phyloP scores from a whole-genome alignment of 169 alveolate genomes.

The Eimeria praecox region DNA sequence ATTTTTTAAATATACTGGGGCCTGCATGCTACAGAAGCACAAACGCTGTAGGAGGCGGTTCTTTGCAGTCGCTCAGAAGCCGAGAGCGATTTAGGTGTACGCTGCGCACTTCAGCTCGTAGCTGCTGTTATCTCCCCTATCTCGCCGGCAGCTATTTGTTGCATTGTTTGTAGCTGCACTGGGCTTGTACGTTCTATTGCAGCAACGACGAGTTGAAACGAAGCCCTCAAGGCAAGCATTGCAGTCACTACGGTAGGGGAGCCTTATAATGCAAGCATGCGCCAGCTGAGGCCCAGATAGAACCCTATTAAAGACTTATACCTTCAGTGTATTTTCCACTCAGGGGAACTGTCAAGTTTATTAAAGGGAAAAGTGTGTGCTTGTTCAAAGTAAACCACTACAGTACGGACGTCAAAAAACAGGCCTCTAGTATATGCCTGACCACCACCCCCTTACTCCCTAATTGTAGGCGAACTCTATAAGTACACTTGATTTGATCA shows the following conservation, averaged over 20 bases:
- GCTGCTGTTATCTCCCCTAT: not conserved
- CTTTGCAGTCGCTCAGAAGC: not conserved
- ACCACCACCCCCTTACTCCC: not conserved
- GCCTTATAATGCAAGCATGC: not conserved
- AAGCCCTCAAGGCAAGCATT: constrained; percentile 1
- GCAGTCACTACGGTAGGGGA: not conserved
- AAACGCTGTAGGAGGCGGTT: not conserved
- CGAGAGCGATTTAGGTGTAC: not conserved
- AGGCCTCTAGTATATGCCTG: not conserved
- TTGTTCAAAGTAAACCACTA: not conserved
- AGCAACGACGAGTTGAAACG: not conserved
- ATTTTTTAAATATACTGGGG: not conserved
- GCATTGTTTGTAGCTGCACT: constrained; percentile 2
- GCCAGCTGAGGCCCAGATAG: not conserved
- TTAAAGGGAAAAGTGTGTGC: constrained; percentile 9
- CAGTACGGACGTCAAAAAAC: not conserved
- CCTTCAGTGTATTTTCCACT: not conserved
- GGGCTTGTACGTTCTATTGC: not conserved
- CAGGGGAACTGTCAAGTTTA: not conserved
- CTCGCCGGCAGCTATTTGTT: not conserved
- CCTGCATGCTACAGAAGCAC: not conserved
- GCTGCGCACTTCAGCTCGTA: constrained; percentile 8
- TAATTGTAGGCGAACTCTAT: not conserved
- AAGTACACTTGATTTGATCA: not conserved
- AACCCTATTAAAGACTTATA: not conserved